phyloP scores from a whole-genome alignment of 371 early-diverging fungal genomes.

The Mortierella sp. region DNA sequence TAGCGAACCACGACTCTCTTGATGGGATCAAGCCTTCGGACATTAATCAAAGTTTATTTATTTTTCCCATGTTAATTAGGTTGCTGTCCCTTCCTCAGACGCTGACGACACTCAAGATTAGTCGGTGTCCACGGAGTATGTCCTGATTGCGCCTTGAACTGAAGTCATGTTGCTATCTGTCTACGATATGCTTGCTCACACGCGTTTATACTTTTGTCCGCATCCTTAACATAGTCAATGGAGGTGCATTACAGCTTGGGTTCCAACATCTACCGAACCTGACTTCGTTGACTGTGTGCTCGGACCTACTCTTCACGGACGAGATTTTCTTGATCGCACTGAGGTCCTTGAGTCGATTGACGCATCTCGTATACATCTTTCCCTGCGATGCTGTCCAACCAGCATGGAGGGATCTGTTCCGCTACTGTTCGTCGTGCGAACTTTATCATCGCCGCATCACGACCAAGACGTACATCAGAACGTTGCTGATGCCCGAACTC shows the following conservation, averaged over 20 bases:
- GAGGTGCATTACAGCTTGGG: constrained; percentile 8
- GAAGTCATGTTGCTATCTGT: too few species aligned
- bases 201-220: neutral
- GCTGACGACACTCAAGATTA: constrained; percentile 21
- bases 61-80: neutral
- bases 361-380: constrained; percentile 16
- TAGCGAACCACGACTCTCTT: too few species aligned
- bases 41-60: neutral
- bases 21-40: neutral
- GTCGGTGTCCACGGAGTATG: constrained; percentile 26
- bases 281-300: constrained; percentile 22
- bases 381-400: constrained; percentile 33
- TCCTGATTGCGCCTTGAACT: too few species aligned
- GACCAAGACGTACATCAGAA: constrained; percentile 27
- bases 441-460: constrained; percentile 30
- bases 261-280: constrained; percentile 24
- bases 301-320: constrained; percentile 25
- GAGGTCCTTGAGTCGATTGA: constrained; percentile 9
- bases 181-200: neutral
- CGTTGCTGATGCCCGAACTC: constrained; percentile 26
- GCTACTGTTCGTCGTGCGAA: constrained; percentile 37
- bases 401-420: constrained; percentile 36
- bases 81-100: constrained; percentile 15
- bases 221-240: constrained; percentile 11
- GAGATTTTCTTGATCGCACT: constrained; percentile 19